Base-by-base conservation (phyloP, 2,329 filamentous ascomycete species). In the Fusarium subtropicale region DNA sequence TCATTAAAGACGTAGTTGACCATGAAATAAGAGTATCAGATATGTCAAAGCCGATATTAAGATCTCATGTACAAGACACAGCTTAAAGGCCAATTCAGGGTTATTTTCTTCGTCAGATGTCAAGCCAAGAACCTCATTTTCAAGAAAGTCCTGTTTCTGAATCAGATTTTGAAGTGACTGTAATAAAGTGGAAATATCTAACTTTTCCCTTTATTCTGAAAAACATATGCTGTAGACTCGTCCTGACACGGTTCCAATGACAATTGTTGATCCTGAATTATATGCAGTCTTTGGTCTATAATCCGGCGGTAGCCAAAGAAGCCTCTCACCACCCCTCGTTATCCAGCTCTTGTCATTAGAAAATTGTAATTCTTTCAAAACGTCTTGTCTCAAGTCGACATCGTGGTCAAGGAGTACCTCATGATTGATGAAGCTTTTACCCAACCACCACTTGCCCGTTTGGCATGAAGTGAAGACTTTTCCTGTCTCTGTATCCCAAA, bases 311-410 rank as follows among this genome's bases (percentile, higher is more conserved):
- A 58, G 28, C 56, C 38, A 58, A 4, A 58, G 11, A 0, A 45
- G 0, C 1, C 1, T 33, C 11, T 55, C 24, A 3, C 7, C n/a
- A 0, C n/a, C 24, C 16, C 5, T 54, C 3, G 7, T 30, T 1
- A 42, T 0, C 30, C 24, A 44, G 28, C 1, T 5, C 0, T 30
- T 9, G 2, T 18, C 33, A 30, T 10, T 0, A 8, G 12, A 7
- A 6, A 30, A 4, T 1, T 1, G 3, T 2, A 33, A 18, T n/a
- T n/a, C 9, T 33, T 33, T 22, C 3, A 22, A 11, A 22, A 38
- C 10, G 3, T 20, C 7, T 1, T 33, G 15, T 2, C n/a, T 24
- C 7, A 11, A 16, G 7, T 38, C 18, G 0, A 1, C 10, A 3
- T 38, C 1, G 15, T n/a, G 16, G 3, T 1, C 3, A 11, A 22